These are phyloP conservation scores for Aspergillus nidulans DNA, from an alignment of 495 filamentous ascomycete genomes.

Conservation along the genomic window DNA sequence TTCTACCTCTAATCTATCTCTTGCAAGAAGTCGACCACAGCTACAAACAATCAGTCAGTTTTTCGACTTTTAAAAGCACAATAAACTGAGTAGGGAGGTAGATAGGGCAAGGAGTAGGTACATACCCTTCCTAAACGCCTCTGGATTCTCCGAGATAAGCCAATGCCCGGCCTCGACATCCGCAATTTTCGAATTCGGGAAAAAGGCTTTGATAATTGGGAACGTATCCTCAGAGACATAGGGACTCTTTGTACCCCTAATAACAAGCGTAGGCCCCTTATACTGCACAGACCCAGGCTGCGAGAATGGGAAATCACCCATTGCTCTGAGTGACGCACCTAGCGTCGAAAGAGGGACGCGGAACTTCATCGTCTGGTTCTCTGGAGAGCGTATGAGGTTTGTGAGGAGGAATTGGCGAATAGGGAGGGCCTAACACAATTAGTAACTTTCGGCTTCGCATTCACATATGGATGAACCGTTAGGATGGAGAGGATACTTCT, in stretches of 20 bases:
- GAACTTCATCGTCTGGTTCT: conserved; percentile 44
- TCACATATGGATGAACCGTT: neutral
- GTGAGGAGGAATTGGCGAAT: conserved; percentile 92
- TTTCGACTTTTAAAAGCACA: neutral
- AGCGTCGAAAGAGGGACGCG: conserved; percentile 60
- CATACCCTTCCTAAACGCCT: conserved; percentile 77
- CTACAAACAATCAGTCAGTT: conserved; percentile 16
- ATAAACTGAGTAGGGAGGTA: neutral
- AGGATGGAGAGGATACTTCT: conserved; percentile 35
- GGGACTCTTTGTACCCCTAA: conserved; percentile 74
- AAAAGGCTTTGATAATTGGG: conserved; percentile 83
- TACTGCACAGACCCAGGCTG: conserved; percentile 51
- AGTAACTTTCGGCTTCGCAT: neutral
- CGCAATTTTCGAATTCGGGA: conserved; percentile 71
- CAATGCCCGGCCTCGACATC: conserved; percentile 92
- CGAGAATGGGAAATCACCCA: conserved; percentile 82
- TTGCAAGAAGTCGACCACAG: conserved; percentile 39
- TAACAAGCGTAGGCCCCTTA: conserved; percentile 72
- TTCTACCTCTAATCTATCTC: conserved; percentile 14
- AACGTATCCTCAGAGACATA: conserved; percentile 89
- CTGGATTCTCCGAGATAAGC: conserved; percentile 90
- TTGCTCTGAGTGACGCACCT: conserved; percentile 52
- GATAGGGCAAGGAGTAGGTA: neutral
- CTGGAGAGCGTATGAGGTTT: conserved; percentile 67
- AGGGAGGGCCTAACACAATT: conserved; percentile 48